A percentile compares a stretch with the other conserved stretches of the same genome.
phyloP scores from a whole-genome alignment of 1,284 basidiomycete species.

The Fomitopsis pinicola region DNA sequence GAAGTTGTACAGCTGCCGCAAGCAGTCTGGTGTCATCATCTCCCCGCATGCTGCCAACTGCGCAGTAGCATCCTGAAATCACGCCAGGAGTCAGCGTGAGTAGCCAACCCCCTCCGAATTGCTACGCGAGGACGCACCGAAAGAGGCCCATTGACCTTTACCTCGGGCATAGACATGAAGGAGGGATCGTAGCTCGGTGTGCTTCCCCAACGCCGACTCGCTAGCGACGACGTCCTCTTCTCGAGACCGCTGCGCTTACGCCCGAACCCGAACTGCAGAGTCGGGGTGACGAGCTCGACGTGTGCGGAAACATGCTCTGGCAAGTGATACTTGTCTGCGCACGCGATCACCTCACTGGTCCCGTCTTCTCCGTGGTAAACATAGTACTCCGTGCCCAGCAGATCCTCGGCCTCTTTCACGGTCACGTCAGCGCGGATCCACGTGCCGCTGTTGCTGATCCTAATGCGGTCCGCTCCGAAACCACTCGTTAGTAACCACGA shows the following conservation, averaged over 20 bases:
- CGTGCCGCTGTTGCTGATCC: conserved; percentile 30
- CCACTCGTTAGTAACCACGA: conserved; percentile 37
- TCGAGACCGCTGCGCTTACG: conserved; percentile 7
- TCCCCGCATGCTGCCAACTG: conserved; percentile 30
- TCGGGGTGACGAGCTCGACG: conserved; percentile 20
- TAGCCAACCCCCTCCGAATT: neutral
- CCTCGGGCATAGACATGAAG: conserved; percentile 8
- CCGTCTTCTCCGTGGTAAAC: conserved; percentile 28
- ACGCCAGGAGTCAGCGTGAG: conserved; percentile 39
- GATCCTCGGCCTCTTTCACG: conserved; percentile 39
- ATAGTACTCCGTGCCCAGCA: conserved; percentile 43
- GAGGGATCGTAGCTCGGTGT: conserved; percentile 5
- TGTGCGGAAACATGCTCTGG: conserved; percentile 19
- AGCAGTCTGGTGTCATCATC: conserved; percentile 49
- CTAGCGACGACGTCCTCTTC: neutral
- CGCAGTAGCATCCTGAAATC: conserved; percentile 23
- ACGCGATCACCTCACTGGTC: conserved; percentile 14
- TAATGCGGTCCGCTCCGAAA: conserved; percentile 28
- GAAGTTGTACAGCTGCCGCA: conserved; percentile 49
- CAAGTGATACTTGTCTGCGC: conserved; percentile 14
- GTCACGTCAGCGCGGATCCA: conserved; percentile 44
- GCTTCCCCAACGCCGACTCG: conserved; percentile 1
- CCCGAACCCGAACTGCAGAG: conserved; percentile 20
- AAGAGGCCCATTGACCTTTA: conserved; percentile 6
- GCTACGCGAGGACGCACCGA: neutral